phyloP scores from a whole-genome alignment of 2,329 filamentous ascomycete species.

The Cylindrodendrum hubeiense region DNA sequence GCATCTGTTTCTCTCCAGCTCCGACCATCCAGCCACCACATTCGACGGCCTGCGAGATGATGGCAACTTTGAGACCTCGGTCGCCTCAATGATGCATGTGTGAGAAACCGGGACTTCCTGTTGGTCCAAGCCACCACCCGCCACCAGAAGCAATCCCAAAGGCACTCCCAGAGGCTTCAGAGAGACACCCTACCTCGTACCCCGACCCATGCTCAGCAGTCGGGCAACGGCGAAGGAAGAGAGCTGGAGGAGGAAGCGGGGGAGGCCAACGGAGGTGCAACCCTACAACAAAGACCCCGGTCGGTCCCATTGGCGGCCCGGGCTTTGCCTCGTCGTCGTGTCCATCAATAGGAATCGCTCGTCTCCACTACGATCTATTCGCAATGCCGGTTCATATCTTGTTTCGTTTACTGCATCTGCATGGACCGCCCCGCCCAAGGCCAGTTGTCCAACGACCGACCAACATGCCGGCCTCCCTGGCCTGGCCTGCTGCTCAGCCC shows the following conservation, averaged over 20 bases:
- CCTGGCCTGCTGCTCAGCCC: conserved; percentile 6
- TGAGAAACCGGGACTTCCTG: not conserved
- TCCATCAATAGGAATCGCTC: conserved; percentile 15
- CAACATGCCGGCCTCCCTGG: conserved; percentile 3
- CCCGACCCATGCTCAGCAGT: not conserved
- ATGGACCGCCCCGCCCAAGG: conserved; percentile 3
- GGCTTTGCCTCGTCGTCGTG: conserved; percentile 2
- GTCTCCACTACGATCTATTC: conserved; percentile 11
- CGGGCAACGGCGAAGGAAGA: not conserved
- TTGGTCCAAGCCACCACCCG: not conserved
- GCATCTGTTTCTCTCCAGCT: not conserved
- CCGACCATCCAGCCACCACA: not conserved
- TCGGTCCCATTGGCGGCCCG: conserved; percentile 6
- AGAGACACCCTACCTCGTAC: too few species aligned
- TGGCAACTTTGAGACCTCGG: not conserved
- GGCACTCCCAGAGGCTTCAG: not conserved
- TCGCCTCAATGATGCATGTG: conserved; percentile 2
- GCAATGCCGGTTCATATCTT: not conserved
- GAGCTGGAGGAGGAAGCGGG: not conserved
- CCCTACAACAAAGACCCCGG: conserved; percentile 11
- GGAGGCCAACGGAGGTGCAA: conserved; percentile 10
- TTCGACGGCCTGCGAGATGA: conserved; percentile 1
- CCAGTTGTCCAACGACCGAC: conserved; percentile 4
- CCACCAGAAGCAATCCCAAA: not conserved
- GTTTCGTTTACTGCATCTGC: conserved; percentile 6